These are phyloP conservation scores for Lactuca saligna DNA, from an alignment of 129 eudicot genomes.

Conservation along the genomic window DNA sequence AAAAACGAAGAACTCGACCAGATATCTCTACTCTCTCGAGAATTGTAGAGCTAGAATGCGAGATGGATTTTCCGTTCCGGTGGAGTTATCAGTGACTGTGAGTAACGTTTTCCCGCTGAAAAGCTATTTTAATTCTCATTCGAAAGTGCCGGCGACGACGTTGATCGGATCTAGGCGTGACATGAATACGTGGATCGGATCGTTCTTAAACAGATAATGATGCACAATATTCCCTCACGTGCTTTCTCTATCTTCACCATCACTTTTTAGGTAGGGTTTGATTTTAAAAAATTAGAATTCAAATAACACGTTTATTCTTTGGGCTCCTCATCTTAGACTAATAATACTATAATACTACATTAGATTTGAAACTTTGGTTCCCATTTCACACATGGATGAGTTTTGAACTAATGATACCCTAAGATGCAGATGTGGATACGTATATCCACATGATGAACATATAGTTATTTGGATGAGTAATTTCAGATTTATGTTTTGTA, in stretches of 20 bases:
- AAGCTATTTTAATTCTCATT: not conserved
- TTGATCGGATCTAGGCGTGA: constrained; percentile 25
- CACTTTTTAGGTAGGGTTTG: not conserved
- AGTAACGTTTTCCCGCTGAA: constrained; percentile 1
- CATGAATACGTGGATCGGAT: not conserved
- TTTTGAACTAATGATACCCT: no score
- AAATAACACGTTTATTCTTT: not conserved
- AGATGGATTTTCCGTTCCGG: constrained; percentile 11
- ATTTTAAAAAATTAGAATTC: not conserved
- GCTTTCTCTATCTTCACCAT: not conserved
- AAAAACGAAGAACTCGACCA: constrained; percentile 1
- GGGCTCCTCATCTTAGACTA: no score
- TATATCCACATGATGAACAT: no score
- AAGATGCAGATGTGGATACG: no score
- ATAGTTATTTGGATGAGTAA: no score
- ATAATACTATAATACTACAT: no score
- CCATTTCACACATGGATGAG: no score
- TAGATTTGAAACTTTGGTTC: no score
- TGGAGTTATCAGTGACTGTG: constrained; percentile 13
- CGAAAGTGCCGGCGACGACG: constrained; percentile 17
- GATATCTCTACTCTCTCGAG: not conserved
- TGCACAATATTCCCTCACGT: not conserved
- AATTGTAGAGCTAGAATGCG: constrained; percentile 5
- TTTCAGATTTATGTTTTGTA: no score
- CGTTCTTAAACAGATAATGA: not conserved